phyloP scores from a whole-genome alignment of 116 monocot species.

The Zostera marina region DNA sequence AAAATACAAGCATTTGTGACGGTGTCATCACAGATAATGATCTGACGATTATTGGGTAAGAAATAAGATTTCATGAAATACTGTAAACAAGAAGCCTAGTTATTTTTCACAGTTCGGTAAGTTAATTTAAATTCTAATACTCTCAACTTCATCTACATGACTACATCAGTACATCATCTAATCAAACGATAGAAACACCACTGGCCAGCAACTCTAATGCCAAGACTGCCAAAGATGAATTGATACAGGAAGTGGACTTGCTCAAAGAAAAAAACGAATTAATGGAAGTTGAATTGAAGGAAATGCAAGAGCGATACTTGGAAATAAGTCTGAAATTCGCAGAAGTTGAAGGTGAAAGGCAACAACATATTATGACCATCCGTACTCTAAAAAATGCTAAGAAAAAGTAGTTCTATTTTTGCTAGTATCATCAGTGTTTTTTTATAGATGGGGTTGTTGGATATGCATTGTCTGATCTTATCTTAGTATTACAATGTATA shows the following conservation, averaged over 20 bases:
- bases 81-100: no score
- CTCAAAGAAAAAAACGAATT: conserved; percentile 41
- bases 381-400: conserved; percentile 45
- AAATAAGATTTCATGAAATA: not conserved
- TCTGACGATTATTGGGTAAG: not conserved
- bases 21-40: not conserved
- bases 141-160: not conserved
- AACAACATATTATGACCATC: conserved; percentile 80
- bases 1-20: not conserved
- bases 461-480: not conserved
- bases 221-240: conserved; percentile 7
- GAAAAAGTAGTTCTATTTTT: conserved; percentile 12
- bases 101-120: not conserved
- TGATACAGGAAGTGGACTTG: conserved; percentile 22
- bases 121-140: not conserved
- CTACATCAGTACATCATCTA: not conserved
- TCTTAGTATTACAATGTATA: not conserved
- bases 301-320: conserved; percentile 79
- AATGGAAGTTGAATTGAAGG: conserved; percentile 71
- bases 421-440: not conserved
- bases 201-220: not conserved
- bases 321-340: conserved; percentile 93
- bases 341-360: conserved; percentile 93
- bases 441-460: not conserved
- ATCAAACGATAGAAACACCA: not conserved